These are phyloP conservation scores for Rhodotorula graminis DNA, from an alignment of 768 basidiomycete genomes.

Conservation along the genomic window DNA sequence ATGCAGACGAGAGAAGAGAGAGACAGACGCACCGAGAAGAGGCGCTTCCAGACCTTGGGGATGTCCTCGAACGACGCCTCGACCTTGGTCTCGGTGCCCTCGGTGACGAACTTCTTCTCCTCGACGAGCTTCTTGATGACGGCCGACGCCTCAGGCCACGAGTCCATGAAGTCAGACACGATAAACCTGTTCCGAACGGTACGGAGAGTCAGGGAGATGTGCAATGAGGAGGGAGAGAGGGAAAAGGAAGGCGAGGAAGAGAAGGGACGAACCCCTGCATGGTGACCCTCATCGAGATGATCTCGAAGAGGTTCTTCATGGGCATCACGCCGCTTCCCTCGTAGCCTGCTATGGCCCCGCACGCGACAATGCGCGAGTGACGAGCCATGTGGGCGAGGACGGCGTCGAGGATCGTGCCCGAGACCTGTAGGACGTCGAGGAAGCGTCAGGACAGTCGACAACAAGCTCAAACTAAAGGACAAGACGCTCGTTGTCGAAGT, in stretches of 20 bases:
- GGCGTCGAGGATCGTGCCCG: slow-evolving; percentile 40
- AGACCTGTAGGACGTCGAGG: background rate
- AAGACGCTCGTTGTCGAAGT: slow-evolving; percentile 4
- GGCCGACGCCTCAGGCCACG: slow-evolving; percentile 1
- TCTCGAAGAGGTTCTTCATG: slow-evolving; percentile 39
- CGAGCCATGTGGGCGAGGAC: slow-evolving; percentile 35
- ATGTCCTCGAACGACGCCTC: slow-evolving; percentile 15
- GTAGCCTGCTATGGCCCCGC: slow-evolving; percentile 39
- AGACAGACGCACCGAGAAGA: slow-evolving; percentile 11
- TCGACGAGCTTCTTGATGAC: slow-evolving; percentile 14
- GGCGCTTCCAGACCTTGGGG: slow-evolving; percentile 14
- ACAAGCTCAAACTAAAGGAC: no score
- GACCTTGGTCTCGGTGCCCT: slow-evolving; percentile 18
- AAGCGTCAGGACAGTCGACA: no score
- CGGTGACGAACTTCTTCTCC: slow-evolving; percentile 15
- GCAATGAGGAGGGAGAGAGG: no score
- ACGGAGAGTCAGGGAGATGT: no score
- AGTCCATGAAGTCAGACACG: background rate
- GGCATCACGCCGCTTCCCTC: slow-evolving; percentile 7
- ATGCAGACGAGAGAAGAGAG: background rate
- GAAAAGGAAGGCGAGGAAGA: no score
- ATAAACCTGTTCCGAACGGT: slow-evolving; percentile 6
- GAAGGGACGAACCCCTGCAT: slow-evolving; percentile 11
- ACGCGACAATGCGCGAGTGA: slow-evolving; percentile 38
- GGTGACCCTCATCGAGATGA: slow-evolving; percentile 41